A percentile compares a stretch with the other conserved stretches of the same genome.
Conservation (phyloP, 2,329 filamentous ascomycete species). For the Fusarium penzigii region DNA sequence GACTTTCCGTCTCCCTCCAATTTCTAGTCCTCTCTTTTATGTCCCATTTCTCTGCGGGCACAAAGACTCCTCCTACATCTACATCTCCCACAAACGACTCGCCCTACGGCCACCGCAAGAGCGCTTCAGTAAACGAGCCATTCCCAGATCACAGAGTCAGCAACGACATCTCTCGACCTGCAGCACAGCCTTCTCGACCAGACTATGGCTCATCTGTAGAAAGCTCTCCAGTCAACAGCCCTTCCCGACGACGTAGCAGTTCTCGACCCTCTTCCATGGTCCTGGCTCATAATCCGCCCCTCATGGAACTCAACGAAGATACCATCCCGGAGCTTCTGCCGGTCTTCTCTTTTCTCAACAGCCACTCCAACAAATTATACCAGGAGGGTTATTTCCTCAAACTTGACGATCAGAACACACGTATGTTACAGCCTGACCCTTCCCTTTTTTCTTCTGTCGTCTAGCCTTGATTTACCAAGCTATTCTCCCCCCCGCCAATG, state of each 20-base stretch:
- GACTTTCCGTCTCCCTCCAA: slow-evolving; percentile 19
- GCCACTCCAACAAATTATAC: slow-evolving; percentile 93
- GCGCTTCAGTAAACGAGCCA: slow-evolving; percentile 32
- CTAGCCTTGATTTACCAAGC: not conserved
- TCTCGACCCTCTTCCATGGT: slow-evolving; percentile 84
- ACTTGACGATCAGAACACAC: slow-evolving; percentile 88
- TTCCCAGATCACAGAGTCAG: slow-evolving; percentile 38
- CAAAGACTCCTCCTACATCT: slow-evolving; percentile 47
- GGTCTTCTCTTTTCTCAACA: slow-evolving; percentile 92
- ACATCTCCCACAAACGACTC: slow-evolving; percentile 44
- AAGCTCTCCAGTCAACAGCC: slow-evolving; percentile 44
- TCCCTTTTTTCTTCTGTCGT: not conserved
- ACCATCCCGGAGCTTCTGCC: slow-evolving; percentile 91
- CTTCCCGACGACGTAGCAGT: slow-evolving; percentile 47
- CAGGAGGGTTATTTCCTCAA: slow-evolving; percentile 98
- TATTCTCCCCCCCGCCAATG: slow-evolving; percentile 4
- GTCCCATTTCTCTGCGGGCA: slow-evolving; percentile 68
- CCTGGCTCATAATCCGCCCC: slow-evolving; percentile 79
- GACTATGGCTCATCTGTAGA: slow-evolving; percentile 47
- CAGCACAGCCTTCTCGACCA: slow-evolving; percentile 39
- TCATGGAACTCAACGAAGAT: slow-evolving; percentile 83
- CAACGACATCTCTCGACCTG: slow-evolving; percentile 39
- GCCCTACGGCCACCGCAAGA: slow-evolving; percentile 33
- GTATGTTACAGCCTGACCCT: slow-evolving; percentile 52
- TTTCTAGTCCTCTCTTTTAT: slow-evolving; percentile 81